Evolutionary conservation across 116 monocot genomes (phyloP).

Genomic region (Dioscorea cayenensis): DNA sequence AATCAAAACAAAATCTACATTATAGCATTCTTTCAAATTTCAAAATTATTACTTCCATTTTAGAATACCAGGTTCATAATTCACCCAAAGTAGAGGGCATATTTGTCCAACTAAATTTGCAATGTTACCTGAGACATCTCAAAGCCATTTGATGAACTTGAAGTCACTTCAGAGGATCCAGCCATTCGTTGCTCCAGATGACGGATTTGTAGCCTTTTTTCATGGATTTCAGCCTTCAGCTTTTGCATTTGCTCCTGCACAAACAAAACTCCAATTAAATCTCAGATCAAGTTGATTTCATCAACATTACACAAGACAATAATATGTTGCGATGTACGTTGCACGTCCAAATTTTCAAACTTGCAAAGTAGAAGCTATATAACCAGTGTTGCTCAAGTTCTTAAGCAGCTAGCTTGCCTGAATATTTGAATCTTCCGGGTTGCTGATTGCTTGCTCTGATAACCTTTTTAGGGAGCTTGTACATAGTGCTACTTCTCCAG

Average conservation of each 20-base stretch:
- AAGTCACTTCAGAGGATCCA: conserved; percentile 53
- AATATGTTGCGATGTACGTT: background rate
- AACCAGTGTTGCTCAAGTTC: background rate
- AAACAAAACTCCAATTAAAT: background rate
- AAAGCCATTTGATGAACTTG: conserved; percentile 33
- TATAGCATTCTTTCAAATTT: too few relatives aligned
- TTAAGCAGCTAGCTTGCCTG: conserved; percentile 39
- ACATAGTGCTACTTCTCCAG: conserved; percentile 86
- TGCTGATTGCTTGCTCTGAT: conserved; percentile 60
- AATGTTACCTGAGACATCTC: conserved; percentile 67
- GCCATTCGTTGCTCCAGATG: conserved; percentile 79
- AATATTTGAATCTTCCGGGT: conserved; percentile 71
- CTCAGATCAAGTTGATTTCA: background rate
- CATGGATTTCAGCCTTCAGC: conserved; percentile 70
- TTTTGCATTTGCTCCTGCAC: conserved; percentile 82
- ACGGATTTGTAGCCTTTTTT: conserved; percentile 82
- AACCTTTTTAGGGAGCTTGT: conserved; percentile 90
- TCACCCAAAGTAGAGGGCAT: background rate
- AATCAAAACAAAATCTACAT: too few relatives aligned
- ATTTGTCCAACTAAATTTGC: background rate
- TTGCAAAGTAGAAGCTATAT: background rate
- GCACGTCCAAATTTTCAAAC: background rate
- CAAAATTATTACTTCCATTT: too few relatives aligned
- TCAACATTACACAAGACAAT: background rate
- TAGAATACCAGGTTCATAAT: background rate